Conservation (phyloP, 176 grass and related monocot genomes). For the Melocanna baccifera region DNA sequence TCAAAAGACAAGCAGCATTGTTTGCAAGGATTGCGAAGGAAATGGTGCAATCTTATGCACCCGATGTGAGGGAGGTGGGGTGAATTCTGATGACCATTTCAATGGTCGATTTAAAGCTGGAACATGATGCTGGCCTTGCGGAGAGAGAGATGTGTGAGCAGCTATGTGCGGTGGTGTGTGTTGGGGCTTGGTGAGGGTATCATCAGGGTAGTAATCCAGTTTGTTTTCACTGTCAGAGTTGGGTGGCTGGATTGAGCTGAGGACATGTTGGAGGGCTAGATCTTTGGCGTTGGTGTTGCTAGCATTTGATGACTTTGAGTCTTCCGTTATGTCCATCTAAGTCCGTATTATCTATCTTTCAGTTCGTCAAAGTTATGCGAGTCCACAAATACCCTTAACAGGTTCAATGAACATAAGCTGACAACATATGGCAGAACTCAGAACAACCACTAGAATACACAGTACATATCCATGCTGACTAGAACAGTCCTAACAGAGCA, state of each 20-base stretch:
- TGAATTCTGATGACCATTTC: slow-evolving; percentile 84
- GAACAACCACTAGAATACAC: slow-evolving; percentile 7
- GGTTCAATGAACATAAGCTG: neutral
- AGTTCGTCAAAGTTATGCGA: too few relatives aligned
- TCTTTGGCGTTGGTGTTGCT: too few relatives aligned
- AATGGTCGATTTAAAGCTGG: slow-evolving; percentile 84
- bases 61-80: slow-evolving; percentile 66
- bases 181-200: slow-evolving; percentile 4
- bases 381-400: too few relatives aligned
- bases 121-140: slow-evolving; percentile 80
- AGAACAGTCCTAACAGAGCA: slow-evolving; percentile 11
- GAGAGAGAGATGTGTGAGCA: too few relatives aligned
- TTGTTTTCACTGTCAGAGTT: slow-evolving; percentile 45
- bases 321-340: too few relatives aligned
- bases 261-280: too few relatives aligned
- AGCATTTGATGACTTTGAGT: too few relatives aligned
- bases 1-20: slow-evolving; percentile 42
- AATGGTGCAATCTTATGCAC: slow-evolving; percentile 61
- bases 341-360: too few relatives aligned
- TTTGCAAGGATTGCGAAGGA: slow-evolving; percentile 55
- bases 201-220: slow-evolving; percentile 26
- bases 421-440: slow-evolving; percentile 9
- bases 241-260: too few relatives aligned
- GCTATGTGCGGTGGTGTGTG: too few relatives aligned
- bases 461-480: neutral